Base-by-base conservation (phyloP, 352 stramenopile genomes). In the Phytophthora podocarpi region DNA sequence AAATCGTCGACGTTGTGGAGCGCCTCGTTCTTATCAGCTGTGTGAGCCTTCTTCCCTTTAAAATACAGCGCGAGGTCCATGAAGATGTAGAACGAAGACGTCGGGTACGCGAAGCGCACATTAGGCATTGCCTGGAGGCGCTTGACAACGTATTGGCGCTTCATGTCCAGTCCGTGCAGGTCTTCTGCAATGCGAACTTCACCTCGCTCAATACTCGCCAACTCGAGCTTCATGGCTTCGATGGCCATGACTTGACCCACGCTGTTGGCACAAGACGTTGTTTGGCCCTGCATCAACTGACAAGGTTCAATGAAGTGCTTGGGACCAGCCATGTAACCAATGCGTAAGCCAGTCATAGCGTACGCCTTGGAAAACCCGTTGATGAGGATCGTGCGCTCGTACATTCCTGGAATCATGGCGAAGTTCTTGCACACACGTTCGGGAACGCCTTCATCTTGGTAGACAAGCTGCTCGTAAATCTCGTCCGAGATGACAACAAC, bases 391-490 rank as follows among this genome's bases (percentile, higher is more conserved):
- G n/a, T n/a, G n/a, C n/a, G n/a, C n/a, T n/a, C n/a, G n/a, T n/a
- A n/a, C n/a, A n/a, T n/a, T 41, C 58, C 80, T 0, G 83, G 80
- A 10, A 91, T 59, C 20, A 74, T 66, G 16, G 82, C 85, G 46
- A 96, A 93, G 48, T 70, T 90, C 55, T 80, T 55, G 68, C 90
- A 86, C 6, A 60, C 59, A 41, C 77, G 78, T 28, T 70, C 78
- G 41, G 62, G 80, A 40, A 61, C 72, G 54, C 50, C 73, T 64
- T 82, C 79, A 26, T 88, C 74, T 39, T 95, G 77, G 79, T 98
- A 98, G 4, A 97, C 79, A n/a, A 98, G 74, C 28, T 96, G 82
- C 72, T 98, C 96, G 62, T 99, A 99, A 56, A 99, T 99, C 70
- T 99, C 96, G 72, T 98, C 95, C 2, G 87, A 79, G 48, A 98